Base-by-base conservation (phyloP, 257 asterid genomes). In the Rauvolfia tetraphylla region DNA sequence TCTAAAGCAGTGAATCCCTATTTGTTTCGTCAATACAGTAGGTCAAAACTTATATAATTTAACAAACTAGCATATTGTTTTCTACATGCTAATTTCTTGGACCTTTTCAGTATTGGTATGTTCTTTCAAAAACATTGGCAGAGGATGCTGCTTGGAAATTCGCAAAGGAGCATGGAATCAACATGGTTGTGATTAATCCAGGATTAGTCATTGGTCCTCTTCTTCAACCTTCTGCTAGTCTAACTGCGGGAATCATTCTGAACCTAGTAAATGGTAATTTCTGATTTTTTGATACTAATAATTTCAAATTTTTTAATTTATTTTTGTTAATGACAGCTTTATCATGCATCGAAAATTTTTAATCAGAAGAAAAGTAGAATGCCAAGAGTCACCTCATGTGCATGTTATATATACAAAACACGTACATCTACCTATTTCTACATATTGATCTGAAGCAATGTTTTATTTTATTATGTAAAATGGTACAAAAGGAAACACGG, bases 141-240 rank as follows among this genome's bases (percentile, higher is more conserved):
- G 94, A 91, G 87, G 81, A 76, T 61, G 95, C 87, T 63, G 87
- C 95, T 18, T 78, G 86, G 92, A 78, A 84, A 51, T 88, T 88
- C 46, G 78, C 84, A 7, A 78, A 83, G 76, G 87, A 84, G 78
- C 81, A 91, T 51, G 87, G 76, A 39, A 81, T 91, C 59, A 90
- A 88, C 67, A 15, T 91, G 82, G 85, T 91, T 7, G 78, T 87
- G 0, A 49, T 91, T 5, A 87, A 88, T 79, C 93, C 97, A 1
- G 91, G 93, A 71, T 73, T 57, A 11, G 91, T 86, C 29, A 49
- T 89, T 41, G 93, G 93, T 65, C 97, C 93, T 68, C 73, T 79
- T 3, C 75, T 91, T 75, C 97, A 91, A 74, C 91, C 92, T 69
- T 33, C 48, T 5, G 34, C 31, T 23, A 31, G 36, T n/a, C 3